Conservation (phyloP, 345 rosid genomes). For the Bretschneidera sinensis region DNA sequence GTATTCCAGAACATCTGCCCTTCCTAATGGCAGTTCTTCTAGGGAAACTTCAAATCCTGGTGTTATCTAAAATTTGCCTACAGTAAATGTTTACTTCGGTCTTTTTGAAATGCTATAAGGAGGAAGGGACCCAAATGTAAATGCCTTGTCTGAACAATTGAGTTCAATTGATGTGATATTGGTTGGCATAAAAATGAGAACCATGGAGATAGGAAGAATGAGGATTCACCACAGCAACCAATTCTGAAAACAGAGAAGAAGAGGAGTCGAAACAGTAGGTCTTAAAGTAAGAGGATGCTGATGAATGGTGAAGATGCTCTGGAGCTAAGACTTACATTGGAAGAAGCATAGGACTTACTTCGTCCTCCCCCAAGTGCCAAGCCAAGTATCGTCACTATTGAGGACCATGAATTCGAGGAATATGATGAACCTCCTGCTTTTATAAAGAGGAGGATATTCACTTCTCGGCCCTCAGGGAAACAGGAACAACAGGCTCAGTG, state of each 20-base stretch:
- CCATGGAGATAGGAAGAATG: conserved; percentile 33
- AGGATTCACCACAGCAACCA: conserved; percentile 30
- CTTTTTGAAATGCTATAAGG: conserved; percentile 33
- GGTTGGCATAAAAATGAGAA: conserved; percentile 43
- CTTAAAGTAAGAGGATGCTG: conserved; percentile 66
- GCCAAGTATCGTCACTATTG: conserved; percentile 54
- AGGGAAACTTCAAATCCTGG: conserved; percentile 52
- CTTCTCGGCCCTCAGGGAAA: conserved; percentile 44
- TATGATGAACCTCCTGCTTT: conserved; percentile 92
- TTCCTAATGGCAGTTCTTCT: conserved; percentile 34
- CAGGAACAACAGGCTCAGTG: conserved; percentile 84
- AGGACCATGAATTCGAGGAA: conserved; percentile 85
- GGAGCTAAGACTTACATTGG: conserved; percentile 82
- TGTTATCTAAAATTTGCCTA: conserved; percentile 36
- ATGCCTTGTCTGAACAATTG: conserved; percentile 35
- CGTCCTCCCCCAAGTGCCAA: conserved; percentile 65
- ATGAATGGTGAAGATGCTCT: conserved; percentile 62
- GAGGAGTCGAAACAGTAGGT: conserved; percentile 67
- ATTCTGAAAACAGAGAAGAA: conserved; percentile 46
- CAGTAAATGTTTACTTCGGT: conserved; percentile 38
- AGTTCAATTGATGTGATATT: conserved; percentile 35
- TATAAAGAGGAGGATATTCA: conserved; percentile 72
- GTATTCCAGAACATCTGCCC: conserved; percentile 36
- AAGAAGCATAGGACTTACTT: conserved; percentile 86
- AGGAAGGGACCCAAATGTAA: conserved; percentile 28